Conservation (phyloP, 2,329 filamentous ascomycete genomes). For the Arthroderma sp. region DNA sequence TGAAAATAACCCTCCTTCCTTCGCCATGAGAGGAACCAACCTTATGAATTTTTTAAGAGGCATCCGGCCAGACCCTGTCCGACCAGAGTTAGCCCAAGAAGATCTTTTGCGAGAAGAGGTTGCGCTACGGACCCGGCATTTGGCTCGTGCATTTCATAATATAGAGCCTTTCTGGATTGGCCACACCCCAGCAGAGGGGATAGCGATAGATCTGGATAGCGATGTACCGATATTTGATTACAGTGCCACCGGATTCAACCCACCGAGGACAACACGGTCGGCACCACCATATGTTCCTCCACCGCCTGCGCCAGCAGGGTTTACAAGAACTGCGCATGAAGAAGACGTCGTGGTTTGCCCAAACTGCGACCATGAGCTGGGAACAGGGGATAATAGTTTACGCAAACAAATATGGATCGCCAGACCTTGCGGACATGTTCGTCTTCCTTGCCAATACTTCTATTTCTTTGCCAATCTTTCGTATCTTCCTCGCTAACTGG, state of each 20-base stretch:
- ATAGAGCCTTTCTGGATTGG: constrained; percentile 16
- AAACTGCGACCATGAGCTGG: constrained; percentile 72
- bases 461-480: constrained; percentile 6
- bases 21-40: constrained; percentile 3
- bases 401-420: constrained; percentile 89
- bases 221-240: constrained; percentile 26
- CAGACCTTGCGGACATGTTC: constrained; percentile 82
- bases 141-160: constrained; percentile 7
- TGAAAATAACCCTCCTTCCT: constrained; percentile 10
- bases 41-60: constrained; percentile 10
- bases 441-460: background rate
- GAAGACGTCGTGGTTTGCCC: constrained; percentile 69
- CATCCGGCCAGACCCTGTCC: background rate
- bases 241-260: constrained; percentile 28
- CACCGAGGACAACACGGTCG: constrained; percentile 11
- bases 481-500: constrained; percentile 3
- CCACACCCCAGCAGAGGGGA: constrained; percentile 11
- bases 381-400: constrained; percentile 50
- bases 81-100: constrained; percentile 2
- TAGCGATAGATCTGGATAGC: constrained; percentile 18
- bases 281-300: constrained; percentile 45
- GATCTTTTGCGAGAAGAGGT: constrained; percentile 14
- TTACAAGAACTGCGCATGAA: constrained; percentile 61
- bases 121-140: constrained; percentile 10
- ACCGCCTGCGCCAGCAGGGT: constrained; percentile 56